phyloP scores from a whole-genome alignment of 1,284 basidiomycete species.

The Sutorius eximius region DNA sequence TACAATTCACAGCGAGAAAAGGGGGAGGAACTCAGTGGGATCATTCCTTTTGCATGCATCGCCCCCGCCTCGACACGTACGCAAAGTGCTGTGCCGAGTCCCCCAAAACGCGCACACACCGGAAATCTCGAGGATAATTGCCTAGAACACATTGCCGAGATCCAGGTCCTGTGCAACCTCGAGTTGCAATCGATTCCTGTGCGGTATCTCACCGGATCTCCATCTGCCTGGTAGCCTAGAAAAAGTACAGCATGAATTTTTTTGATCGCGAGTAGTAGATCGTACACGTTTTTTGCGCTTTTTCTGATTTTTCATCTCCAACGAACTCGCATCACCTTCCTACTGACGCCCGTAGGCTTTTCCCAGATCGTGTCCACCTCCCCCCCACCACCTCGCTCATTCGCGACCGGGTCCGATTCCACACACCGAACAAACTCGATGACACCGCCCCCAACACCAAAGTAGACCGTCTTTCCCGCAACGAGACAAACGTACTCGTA shows the following conservation, averaged over 20 bases:
- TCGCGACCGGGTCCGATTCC: slow-evolving; percentile 37
- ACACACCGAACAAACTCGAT: slow-evolving; percentile 69
- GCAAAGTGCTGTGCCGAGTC: slow-evolving; percentile 15
- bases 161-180: background rate
- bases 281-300: background rate
- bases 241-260: background rate
- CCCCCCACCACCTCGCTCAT: slow-evolving; percentile 7
- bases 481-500: slow-evolving; percentile 56
- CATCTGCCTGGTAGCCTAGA: background rate
- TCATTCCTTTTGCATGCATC: background rate
- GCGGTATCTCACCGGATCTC: background rate
- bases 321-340: slow-evolving; percentile 59
- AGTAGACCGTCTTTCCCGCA: slow-evolving; percentile 91
- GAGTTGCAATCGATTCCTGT: background rate
- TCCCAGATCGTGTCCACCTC: slow-evolving; percentile 54
- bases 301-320: slow-evolving; percentile 40
- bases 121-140: background rate
- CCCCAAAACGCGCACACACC: background rate
- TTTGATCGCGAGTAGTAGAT: no score
- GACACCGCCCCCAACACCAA: slow-evolving; percentile 93
- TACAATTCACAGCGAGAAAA: background rate
- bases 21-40: background rate
- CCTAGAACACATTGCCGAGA: background rate
- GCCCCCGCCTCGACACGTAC: background rate
- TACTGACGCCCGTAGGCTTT: slow-evolving; percentile 60